Evolutionary conservation across 352 stramenopile genomes (phyloP), one percentile per base, ranked within the genome.

Genomic region (Pythium inflatum): DNA sequence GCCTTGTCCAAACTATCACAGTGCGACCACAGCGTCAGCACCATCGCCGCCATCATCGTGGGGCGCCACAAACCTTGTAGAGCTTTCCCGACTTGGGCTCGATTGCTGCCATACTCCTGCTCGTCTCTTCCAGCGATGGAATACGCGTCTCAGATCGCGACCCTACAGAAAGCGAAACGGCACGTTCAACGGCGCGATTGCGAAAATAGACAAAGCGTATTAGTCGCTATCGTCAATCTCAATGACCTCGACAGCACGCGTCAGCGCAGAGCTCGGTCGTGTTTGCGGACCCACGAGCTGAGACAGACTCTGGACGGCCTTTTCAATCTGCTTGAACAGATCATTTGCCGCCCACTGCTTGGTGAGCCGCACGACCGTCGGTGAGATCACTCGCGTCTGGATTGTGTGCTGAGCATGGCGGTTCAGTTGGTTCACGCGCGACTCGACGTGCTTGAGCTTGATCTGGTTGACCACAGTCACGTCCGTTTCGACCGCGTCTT

Each of bases 11-110:
- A 90, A 75, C 87, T 94, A 16, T 36, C 28, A 4, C 12, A 4
- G 20, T 25, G 7, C 36, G 16, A 33, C 34, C 14, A 0, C 25
- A 54, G 22, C 18, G 1, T 28, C n/a, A n/a, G n/a, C n/a, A n/a
- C n/a, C n/a, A n/a, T n/a, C n/a, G n/a, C n/a, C n/a, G n/a, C n/a
- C n/a, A n/a, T n/a, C n/a, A n/a, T n/a, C n/a, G n/a, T n/a, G n/a
- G n/a, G n/a, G n/a, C n/a, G 13, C 28, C 27, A 9, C 13, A 28
- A 51, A 88, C 83, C 78, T 91, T 89, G 74, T 79, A 77, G 14
- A 91, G 78, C 62, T 88, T 89, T 59, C 83, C 81, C 2, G 80
- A 88, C 73, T 90, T 90, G 48, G 82, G 79, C 70, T 88, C 80
- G 70, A 82, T 78, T 27, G 27, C 62, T 38, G 66, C 41, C 56